phyloP scores from a whole-genome alignment of 768 basidiomycete species.

The Boletus pseudo-olivaceus region DNA sequence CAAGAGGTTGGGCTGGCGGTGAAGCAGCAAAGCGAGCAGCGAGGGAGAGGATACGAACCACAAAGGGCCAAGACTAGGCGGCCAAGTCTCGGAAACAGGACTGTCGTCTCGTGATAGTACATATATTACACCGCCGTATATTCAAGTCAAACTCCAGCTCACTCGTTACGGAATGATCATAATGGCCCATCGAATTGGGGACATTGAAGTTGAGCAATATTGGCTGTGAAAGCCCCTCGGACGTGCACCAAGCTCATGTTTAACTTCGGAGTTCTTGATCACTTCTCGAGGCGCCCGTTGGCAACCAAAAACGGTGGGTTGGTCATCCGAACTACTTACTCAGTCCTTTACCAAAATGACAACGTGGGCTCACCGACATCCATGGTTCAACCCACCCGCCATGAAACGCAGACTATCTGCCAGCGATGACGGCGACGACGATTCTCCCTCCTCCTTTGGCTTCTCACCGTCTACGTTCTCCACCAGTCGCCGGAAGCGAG shows the following conservation, averaged over 20 bases:
- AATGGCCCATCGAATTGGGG: not conserved
- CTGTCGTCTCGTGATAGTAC: not conserved
- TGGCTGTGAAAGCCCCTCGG: not conserved
- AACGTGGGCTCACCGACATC: constrained; percentile 40
- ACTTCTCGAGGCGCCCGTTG: not conserved
- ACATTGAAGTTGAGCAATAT: too few relatives aligned
- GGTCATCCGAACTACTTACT: not conserved
- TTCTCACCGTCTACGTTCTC: constrained; percentile 27
- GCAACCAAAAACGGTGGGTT: not conserved
- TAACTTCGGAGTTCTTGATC: not conserved
- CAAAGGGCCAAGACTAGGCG: constrained; percentile 22
- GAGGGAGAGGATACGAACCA: constrained; percentile 32
- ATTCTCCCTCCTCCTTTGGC: constrained; percentile 7
- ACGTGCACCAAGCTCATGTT: not conserved
- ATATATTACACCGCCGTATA: constrained; percentile 13
- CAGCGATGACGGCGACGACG: constrained; percentile 19
- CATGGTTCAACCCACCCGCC: constrained; percentile 41
- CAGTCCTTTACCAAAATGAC: constrained; percentile 11
- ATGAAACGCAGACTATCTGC: constrained; percentile 38
- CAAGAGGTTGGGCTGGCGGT: constrained; percentile 76
- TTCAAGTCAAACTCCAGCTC: constrained; percentile 5
- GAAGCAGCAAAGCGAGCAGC: constrained; percentile 68
- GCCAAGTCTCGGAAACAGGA: not conserved
- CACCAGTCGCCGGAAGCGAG: constrained; percentile 48
- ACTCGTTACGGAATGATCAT: not conserved